Conservation (phyloP, 345 rosid genomes). For the Murraya paniculata region DNA sequence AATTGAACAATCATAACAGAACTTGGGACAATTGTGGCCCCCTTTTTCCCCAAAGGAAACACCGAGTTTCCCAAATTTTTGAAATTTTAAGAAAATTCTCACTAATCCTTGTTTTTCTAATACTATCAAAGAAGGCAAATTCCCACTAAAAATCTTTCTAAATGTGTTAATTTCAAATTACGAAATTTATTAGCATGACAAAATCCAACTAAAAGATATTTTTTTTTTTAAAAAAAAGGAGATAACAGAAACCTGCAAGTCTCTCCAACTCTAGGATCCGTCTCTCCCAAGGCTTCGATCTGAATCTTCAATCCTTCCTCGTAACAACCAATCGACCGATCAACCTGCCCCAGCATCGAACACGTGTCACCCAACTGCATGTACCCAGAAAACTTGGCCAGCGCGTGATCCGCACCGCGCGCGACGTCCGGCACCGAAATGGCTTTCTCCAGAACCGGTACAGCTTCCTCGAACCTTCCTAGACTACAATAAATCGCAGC, state of each 20-base stretch:
- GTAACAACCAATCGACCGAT: slow-evolving; percentile 74
- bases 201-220: background rate
- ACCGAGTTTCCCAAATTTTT: background rate
- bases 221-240: background rate
- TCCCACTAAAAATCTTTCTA: background rate
- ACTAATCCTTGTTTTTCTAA: background rate
- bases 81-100: background rate
- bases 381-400: slow-evolving; percentile 88
- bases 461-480: slow-evolving; percentile 92
- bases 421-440: slow-evolving; percentile 70
- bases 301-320: slow-evolving; percentile 94
- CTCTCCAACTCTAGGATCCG: slow-evolving; percentile 96
- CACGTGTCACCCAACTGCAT: slow-evolving; percentile 97
- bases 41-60: background rate
- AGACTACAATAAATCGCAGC: slow-evolving; percentile 95
- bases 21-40: background rate
- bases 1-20: background rate
- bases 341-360: slow-evolving; percentile 96
- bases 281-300: slow-evolving; percentile 91
- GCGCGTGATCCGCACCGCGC: slow-evolving; percentile 81
- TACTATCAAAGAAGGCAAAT: background rate
- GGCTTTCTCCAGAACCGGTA: slow-evolving; percentile 81
- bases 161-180: background rate
- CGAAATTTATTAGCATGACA: background rate
- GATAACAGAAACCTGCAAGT: slow-evolving; percentile 80